Base-by-base conservation (phyloP, 75 land plant species). In the Picea sitchensis region DNA sequence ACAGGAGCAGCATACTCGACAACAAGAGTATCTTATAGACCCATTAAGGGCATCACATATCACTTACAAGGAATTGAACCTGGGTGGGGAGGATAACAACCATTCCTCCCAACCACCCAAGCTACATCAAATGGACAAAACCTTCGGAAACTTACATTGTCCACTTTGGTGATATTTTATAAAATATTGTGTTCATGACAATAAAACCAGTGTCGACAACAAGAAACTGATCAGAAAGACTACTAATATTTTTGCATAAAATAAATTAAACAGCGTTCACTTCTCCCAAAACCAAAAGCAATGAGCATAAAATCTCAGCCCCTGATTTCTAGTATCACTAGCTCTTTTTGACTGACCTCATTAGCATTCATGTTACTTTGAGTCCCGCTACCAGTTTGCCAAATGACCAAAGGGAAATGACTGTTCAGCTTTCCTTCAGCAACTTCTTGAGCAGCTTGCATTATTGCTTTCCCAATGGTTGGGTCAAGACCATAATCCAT, bases 311-410 rank as follows among this genome's bases (percentile, higher is more conserved):
- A 5, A 14, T 65, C 71, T 38, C 32, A 34, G 36, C 71, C 20
- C 41, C 17, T 15, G 36, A 67, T 32, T 34, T 67, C 71, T 4
- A 67, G 41, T 67, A 20, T 67, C 71, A 34, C 71, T 34, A 59
- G 61, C 44, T 9, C 23, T 74, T 65, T 2, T 44, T 20, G 26
- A 56, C 85, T 38, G 21, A 96, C 99, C 98, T 96, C 99, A 83
- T 96, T 96, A 54, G 95, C 99, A 82, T 96, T 96, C 99, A 96
- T 96, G 85, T 96, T 96, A 83, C 94, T 92, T 74, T 96, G 99
- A 79, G 99, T 96, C 32, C 99, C 99, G 84, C 99, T 96, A 54
- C 99, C 99, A 82, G 99, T 96, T 80, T 96, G 99, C 99, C 99
- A 96, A 58, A 96, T 86, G 26, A 96, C 99, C 64, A 96, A 92